Conservation (phyloP, 139 green algal species). For the Haematococcus lacustris region DNA sequence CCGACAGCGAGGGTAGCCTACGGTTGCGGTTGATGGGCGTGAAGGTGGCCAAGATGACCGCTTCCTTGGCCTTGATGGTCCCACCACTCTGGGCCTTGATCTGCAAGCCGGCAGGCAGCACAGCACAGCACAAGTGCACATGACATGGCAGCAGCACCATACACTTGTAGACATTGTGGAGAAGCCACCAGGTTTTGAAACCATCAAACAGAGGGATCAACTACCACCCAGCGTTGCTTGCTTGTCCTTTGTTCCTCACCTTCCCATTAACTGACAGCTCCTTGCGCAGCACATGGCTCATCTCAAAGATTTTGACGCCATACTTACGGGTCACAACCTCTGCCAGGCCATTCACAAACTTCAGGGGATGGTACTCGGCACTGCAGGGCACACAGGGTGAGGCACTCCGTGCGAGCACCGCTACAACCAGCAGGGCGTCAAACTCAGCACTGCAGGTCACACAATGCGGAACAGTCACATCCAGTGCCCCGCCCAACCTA, state of each 20-base stretch:
- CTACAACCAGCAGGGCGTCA: too few relatives aligned
- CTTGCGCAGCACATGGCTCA: constrained; percentile 19
- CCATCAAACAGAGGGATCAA: background rate
- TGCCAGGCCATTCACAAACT: constrained; percentile 50
- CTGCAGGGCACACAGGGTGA: too few relatives aligned
- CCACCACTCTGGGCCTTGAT: constrained; percentile 27
- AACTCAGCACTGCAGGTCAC: constrained; percentile 45
- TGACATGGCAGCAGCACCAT: background rate
- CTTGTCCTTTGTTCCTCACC: constrained; percentile 1
- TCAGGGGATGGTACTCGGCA: constrained; percentile 55
- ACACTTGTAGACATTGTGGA: background rate
- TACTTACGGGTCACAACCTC: constrained; percentile 18
- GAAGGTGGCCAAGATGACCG: constrained; percentile 62
- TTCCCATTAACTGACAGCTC: background rate
- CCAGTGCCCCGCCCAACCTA: too few relatives aligned
- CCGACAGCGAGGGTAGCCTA: too few relatives aligned
- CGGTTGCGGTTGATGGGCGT: constrained; percentile 57
- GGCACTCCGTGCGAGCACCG: too few relatives aligned
- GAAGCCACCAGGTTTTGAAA: background rate
- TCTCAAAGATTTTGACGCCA: constrained; percentile 53
- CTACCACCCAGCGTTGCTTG: background rate
- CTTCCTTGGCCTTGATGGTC: constrained; percentile 17
- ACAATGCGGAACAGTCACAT: too few relatives aligned
- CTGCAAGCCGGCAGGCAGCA: too few relatives aligned
- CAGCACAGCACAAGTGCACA: background rate